These are phyloP conservation scores for Beauveria scarabaeidicola DNA, from an alignment of 2,329 filamentous ascomycete species.

Conservation along the genomic window DNA sequence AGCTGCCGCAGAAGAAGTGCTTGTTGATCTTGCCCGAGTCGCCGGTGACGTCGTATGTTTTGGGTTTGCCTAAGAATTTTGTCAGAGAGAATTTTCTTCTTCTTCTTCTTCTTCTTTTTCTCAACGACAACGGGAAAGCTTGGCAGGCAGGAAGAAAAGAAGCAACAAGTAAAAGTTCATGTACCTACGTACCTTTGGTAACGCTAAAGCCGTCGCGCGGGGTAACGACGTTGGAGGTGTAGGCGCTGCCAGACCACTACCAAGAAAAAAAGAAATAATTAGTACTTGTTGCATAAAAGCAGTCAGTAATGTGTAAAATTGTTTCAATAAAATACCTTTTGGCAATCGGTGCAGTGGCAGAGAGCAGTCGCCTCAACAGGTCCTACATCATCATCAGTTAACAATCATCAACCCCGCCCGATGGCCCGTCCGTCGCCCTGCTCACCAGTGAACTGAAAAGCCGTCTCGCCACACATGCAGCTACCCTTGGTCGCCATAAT, in stretches of 20 bases:
- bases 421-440: neutral
- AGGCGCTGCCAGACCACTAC: slow-evolving; percentile 44
- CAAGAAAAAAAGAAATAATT: neutral
- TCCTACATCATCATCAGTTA: slow-evolving; percentile 27
- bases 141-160: neutral
- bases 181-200: slow-evolving; percentile 32
- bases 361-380: slow-evolving; percentile 31
- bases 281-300: neutral
- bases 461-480: slow-evolving; percentile 29
- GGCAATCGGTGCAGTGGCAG: slow-evolving; percentile 46
- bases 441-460: slow-evolving; percentile 27
- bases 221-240: slow-evolving; percentile 45
- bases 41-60: slow-evolving; percentile 37
- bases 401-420: neutral
- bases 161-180: neutral
- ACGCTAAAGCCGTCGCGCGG: slow-evolving; percentile 37
- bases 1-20: slow-evolving; percentile 46
- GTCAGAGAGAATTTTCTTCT: no score
- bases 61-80: slow-evolving; percentile 32
- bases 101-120: neutral
- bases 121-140: no score
- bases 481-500: slow-evolving; percentile 21
- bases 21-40: slow-evolving; percentile 45
- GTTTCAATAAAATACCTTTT: slow-evolving; percentile 33
- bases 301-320: no score